Evolutionary conservation across 805 yeast genomes (phyloP).

Genomic region (Ogataea paraovalis): DNA sequence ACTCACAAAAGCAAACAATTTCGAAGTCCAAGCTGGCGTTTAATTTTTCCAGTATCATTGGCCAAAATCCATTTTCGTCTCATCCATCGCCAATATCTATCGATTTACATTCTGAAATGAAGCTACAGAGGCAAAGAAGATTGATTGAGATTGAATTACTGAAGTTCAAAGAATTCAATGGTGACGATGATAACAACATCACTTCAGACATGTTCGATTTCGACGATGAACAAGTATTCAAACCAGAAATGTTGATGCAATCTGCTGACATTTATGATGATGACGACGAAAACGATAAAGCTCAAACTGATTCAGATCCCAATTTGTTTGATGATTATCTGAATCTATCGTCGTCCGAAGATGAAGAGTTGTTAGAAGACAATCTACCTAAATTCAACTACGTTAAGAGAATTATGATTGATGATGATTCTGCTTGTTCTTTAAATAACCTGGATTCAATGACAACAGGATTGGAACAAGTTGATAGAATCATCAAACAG

Average conservation of each 20-base stretch:
- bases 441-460: slow-evolving; percentile 13
- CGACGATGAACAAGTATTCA: neutral
- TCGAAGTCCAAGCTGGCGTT: slow-evolving; percentile 22
- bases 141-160: slow-evolving; percentile 25
- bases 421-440: slow-evolving; percentile 1
- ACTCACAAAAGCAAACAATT: slow-evolving; percentile 3
- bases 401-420: slow-evolving; percentile 9
- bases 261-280: slow-evolving; percentile 11
- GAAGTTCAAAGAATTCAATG: slow-evolving; percentile 15
- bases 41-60: slow-evolving; percentile 24
- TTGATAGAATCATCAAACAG: slow-evolving; percentile 27
- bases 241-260: neutral
- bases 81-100: slow-evolving; percentile 24
- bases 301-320: neutral
- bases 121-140: slow-evolving; percentile 29
- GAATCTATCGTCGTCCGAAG: slow-evolving; percentile 24
- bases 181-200: neutral
- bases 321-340: slow-evolving; percentile 19
- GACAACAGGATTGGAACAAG: slow-evolving; percentile 29
- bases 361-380: slow-evolving; percentile 19
- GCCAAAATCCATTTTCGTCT: slow-evolving; percentile 22
- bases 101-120: slow-evolving; percentile 27
- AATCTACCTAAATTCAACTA: slow-evolving; percentile 10
- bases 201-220: neutral
- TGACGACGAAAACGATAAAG: slow-evolving; percentile 3